Conservation (phyloP, 768 basidiomycete genomes). For the Rhodotorula taiwanensis region DNA sequence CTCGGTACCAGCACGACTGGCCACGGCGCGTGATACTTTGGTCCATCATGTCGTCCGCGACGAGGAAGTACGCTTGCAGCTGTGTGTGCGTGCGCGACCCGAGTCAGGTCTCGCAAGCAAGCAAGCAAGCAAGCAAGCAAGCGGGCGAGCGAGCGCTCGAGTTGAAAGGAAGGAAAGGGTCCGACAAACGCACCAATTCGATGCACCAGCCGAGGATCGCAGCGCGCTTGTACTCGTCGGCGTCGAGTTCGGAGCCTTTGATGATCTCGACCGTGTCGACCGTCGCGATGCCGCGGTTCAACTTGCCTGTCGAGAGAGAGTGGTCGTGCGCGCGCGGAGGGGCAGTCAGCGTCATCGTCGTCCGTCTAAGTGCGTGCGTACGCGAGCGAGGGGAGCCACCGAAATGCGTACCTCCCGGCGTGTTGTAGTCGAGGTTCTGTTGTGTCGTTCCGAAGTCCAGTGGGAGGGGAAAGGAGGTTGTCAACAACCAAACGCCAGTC, state of each 20-base stretch:
- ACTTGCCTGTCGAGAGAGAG: slow-evolving; percentile 56
- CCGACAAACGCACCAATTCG: slow-evolving; percentile 78
- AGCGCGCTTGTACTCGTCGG: slow-evolving; percentile 80
- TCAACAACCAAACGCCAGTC: too few species aligned
- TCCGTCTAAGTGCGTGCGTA: background rate
- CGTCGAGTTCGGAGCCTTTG: slow-evolving; percentile 60
- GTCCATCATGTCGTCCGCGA: slow-evolving; percentile 98
- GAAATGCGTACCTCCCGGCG: slow-evolving; percentile 59
- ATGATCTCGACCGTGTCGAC: slow-evolving; percentile 87
- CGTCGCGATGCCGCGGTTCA: slow-evolving; percentile 93
- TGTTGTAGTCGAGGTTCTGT: slow-evolving; percentile 84
- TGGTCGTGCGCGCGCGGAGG: background rate
- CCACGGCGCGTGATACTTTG: slow-evolving; percentile 81
- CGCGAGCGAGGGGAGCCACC: background rate
- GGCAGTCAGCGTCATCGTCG: background rate
- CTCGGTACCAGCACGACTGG: slow-evolving; percentile 89
- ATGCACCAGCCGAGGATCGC: slow-evolving; percentile 92
- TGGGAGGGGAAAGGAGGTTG: too few species aligned
- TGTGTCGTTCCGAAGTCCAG: too few species aligned
- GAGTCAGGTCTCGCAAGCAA: background rate
- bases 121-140: too few species aligned
- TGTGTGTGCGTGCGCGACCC: slow-evolving; percentile 42
- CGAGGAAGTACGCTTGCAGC: slow-evolving; percentile 97
- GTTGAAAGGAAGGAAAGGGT: too few species aligned
- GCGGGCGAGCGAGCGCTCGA: too few species aligned